Percentiles rank a stretch among this genome's conserved stretches.
These are phyloP conservation scores for Trichocladium antarcticum DNA, from an alignment of 495 filamentous ascomycete species.

Conservation along the genomic window DNA sequence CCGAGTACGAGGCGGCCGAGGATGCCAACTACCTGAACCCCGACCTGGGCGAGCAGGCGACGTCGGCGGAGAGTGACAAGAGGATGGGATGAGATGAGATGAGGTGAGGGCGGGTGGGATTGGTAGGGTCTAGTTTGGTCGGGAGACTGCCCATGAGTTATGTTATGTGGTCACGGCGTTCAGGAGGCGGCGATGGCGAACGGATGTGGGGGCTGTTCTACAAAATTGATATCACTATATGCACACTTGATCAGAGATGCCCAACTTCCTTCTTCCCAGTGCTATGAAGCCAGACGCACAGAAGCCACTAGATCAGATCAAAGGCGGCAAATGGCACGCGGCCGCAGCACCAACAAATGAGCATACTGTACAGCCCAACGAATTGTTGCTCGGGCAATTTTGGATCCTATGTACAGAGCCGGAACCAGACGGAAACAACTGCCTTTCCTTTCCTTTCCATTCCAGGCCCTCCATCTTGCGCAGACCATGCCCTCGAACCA, in stretches of 20 bases:
- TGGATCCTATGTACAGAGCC: constrained; percentile 7
- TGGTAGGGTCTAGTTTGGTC: not conserved
- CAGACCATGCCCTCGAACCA: too few species aligned
- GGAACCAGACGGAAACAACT: not conserved
- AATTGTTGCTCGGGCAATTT: not conserved
- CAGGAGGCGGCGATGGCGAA: not conserved
- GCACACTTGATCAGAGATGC: too few species aligned
- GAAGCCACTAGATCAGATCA: too few species aligned
- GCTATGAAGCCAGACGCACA: too few species aligned
- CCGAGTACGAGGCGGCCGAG: constrained; percentile 94
- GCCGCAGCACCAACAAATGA: too few species aligned
- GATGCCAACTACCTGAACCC: constrained; percentile 73
- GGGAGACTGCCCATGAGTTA: not conserved
- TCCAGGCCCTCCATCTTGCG: not conserved
- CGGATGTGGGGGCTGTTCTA: not conserved
- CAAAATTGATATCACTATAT: not conserved
- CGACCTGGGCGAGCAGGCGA: constrained; percentile 40
- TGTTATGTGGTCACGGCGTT: constrained; percentile 4
- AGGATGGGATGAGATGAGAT: constrained; percentile 21
- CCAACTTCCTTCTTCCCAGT: too few species aligned
- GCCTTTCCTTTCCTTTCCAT: not conserved
- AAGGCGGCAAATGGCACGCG: too few species aligned
- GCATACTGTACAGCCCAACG: not conserved
- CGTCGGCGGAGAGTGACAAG: constrained; percentile 38
- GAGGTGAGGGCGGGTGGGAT: not conserved